phyloP scores from a whole-genome alignment of 1,139 yeast species.

The Hanseniaspora uvarum region DNA sequence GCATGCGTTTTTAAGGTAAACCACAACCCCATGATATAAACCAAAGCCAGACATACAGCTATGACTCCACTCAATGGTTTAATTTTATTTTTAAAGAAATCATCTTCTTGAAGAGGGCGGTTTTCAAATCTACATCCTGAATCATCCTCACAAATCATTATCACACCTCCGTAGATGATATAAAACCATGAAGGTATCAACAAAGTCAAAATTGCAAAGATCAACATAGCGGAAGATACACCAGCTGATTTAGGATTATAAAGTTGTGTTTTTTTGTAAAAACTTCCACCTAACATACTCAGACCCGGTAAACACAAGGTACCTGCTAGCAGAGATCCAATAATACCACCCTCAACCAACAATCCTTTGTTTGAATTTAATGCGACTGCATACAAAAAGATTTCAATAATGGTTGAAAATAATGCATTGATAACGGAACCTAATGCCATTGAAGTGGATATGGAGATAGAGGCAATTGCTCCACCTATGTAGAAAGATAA shows the following conservation, averaged over 20 bases:
- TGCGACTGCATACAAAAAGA: slow-evolving; percentile 86
- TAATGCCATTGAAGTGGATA: slow-evolving; percentile 98
- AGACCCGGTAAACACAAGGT: slow-evolving; percentile 83
- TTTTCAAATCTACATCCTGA: slow-evolving; percentile 66
- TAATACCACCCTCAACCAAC: slow-evolving; percentile 93
- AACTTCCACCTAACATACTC: slow-evolving; percentile 95
- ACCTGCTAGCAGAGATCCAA: slow-evolving; percentile 90
- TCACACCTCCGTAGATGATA: slow-evolving; percentile 83
- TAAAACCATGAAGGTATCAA: slow-evolving; percentile 87
- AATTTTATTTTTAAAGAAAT: slow-evolving; percentile 52
- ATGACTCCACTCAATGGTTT: slow-evolving; percentile 77
- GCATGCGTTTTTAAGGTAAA: slow-evolving; percentile 95
- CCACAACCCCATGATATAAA: slow-evolving; percentile 83
- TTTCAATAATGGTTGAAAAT: slow-evolving; percentile 90
- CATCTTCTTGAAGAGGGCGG: slow-evolving; percentile 57
- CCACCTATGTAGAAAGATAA: slow-evolving; percentile 95
- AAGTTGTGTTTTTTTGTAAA: slow-evolving; percentile 81
- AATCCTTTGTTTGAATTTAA: slow-evolving; percentile 74
- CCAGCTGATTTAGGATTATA: slow-evolving; percentile 96
- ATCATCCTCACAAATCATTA: slow-evolving; percentile 48
- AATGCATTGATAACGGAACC: slow-evolving; percentile 98
- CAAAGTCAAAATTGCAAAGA: slow-evolving; percentile 84
- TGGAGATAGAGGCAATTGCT: slow-evolving; percentile 96
- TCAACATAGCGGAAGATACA: slow-evolving; percentile 88
- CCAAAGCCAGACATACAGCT: slow-evolving; percentile 67